A percentile compares a stretch with the other conserved stretches of the same genome.
Evolutionary conservation across 192 early-diverging fungal species (phyloP).

Genomic region (Paraglomus brasilianum): DNA sequence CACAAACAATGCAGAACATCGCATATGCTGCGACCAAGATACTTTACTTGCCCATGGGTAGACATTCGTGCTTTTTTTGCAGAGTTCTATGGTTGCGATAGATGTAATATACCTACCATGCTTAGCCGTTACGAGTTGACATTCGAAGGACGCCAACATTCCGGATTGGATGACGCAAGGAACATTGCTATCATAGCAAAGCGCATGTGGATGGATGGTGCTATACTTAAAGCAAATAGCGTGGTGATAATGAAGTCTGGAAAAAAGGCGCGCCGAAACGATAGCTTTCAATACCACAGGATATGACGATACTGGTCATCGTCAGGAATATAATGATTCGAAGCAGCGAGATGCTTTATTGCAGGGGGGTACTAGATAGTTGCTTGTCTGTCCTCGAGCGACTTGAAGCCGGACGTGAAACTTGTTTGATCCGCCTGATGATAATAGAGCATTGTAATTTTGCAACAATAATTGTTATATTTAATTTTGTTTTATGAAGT

Average conservation of each 20-base stretch:
- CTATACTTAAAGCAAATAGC: not conserved
- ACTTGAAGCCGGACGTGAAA: no score
- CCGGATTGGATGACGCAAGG: slow-evolving; percentile 77
- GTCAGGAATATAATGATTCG: no score
- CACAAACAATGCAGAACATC: slow-evolving; percentile 66
- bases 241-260: not conserved
- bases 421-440: no score
- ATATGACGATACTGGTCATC: no score
- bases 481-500: no score
- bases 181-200: slow-evolving; percentile 74
- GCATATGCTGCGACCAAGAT: slow-evolving; percentile 55
- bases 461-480: no score
- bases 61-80: slow-evolving; percentile 63
- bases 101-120: slow-evolving; percentile 66
- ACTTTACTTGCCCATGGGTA: slow-evolving; percentile 60
- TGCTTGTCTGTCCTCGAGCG: no score
- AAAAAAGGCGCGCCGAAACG: not conserved
- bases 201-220: slow-evolving; percentile 41
- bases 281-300: no score
- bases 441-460: no score
- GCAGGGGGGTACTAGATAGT: no score
- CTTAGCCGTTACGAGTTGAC: slow-evolving; percentile 53
- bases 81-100: slow-evolving; percentile 48
- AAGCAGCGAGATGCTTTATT: no score
- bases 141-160: slow-evolving; percentile 76